phyloP scores from a whole-genome alignment of 768 basidiomycete genomes.

The Russula sp. region DNA sequence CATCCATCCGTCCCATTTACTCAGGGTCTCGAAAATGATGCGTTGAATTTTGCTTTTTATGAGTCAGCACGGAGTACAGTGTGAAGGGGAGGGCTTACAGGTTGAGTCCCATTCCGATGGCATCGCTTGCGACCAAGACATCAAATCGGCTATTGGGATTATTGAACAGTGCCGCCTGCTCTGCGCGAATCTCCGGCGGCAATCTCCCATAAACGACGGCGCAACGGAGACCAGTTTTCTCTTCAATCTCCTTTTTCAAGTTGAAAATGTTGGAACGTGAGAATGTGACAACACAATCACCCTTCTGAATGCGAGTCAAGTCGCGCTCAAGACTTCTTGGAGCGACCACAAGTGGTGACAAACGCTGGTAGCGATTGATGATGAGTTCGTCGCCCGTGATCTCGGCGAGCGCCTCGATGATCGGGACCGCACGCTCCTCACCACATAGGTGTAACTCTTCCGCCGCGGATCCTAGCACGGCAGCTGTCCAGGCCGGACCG shows the following conservation, averaged over 20 bases:
- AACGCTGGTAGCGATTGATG: slow-evolving; percentile 77
- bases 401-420: slow-evolving; percentile 63
- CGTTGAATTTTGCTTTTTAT: slow-evolving; percentile 92
- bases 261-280: slow-evolving; percentile 68
- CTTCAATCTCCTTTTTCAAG: slow-evolving; percentile 68
- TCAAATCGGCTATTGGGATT: slow-evolving; percentile 76
- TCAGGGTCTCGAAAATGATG: slow-evolving; percentile 65
- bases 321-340: slow-evolving; percentile 56
- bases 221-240: slow-evolving; percentile 65
- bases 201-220: slow-evolving; percentile 91
- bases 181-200: slow-evolving; percentile 86
- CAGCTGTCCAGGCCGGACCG: slow-evolving; percentile 77
- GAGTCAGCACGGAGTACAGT: background rate
- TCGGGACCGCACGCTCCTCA: slow-evolving; percentile 83
- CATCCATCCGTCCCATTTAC: slow-evolving; percentile 51
- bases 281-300: slow-evolving; percentile 92
- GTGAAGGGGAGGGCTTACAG: slow-evolving; percentile 49
- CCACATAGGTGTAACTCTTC: slow-evolving; percentile 91
- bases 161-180: slow-evolving; percentile 92
- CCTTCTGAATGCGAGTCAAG: slow-evolving; percentile 55
- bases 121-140: slow-evolving; percentile 89
- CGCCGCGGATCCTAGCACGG: slow-evolving; percentile 70
- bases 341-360: slow-evolving; percentile 77
- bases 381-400: slow-evolving; percentile 78
- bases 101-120: slow-evolving; percentile 96